These are phyloP conservation scores for Pseudevernia furfuracea DNA, from an alignment of 495 filamentous ascomycete species.

Conservation along the genomic window DNA sequence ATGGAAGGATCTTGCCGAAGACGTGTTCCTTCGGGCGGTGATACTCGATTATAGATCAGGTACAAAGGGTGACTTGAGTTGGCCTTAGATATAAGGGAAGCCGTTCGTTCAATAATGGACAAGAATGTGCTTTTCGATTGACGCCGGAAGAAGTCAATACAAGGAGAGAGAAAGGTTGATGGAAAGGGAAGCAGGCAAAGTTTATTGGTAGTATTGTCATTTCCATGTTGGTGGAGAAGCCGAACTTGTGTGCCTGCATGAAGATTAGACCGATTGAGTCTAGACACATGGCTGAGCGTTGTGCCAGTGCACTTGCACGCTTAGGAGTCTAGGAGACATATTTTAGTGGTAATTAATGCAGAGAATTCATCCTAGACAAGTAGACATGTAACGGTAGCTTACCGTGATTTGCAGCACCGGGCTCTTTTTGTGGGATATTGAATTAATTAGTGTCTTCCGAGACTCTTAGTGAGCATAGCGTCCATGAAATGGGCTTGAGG, in stretches of 20 bases:
- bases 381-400: neutral
- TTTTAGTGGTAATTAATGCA: neutral
- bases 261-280: constrained; percentile 7
- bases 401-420: neutral
- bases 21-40: neutral
- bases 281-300: constrained; percentile 14
- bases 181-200: neutral
- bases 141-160: neutral
- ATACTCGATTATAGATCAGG: neutral
- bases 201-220: constrained; percentile 1
- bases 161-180: neutral
- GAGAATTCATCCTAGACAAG: neutral
- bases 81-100: neutral
- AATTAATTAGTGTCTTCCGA: neutral
- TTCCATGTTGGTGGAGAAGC: neutral
- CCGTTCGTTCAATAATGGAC: neutral
- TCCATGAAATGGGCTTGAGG: neutral
- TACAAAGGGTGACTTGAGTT: constrained; percentile 10
- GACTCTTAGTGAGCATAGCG: neutral
- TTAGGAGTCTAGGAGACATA: neutral
- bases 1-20: neutral
- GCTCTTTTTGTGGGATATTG: neutral
- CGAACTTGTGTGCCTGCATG: constrained; percentile 8
- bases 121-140: neutral
- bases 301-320: constrained; percentile 8